Conservation (phyloP, 2,329 filamentous ascomycete genomes). For the Rhexocercosporidium sp. region DNA sequence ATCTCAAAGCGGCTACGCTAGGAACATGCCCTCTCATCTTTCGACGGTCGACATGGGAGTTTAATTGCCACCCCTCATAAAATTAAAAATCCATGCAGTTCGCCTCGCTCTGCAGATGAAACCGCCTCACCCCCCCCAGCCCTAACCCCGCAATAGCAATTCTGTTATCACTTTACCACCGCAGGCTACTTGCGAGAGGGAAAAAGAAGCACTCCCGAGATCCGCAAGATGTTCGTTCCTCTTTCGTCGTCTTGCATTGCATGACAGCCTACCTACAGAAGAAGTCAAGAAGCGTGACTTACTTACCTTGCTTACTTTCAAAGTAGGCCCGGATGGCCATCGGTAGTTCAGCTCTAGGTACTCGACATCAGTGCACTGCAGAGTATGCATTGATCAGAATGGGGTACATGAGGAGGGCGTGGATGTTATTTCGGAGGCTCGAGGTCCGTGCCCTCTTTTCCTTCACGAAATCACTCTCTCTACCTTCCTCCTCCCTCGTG, state of each 20-base stretch:
- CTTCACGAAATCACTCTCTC: too few species aligned
- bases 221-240: background rate
- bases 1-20: background rate
- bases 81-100: slow-evolving; percentile 1
- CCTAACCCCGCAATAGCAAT: background rate
- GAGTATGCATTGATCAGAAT: background rate
- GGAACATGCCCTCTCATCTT: too few species aligned
- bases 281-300: background rate
- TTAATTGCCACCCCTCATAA: slow-evolving; percentile 1
- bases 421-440: slow-evolving; percentile 1
- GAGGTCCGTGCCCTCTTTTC: background rate
- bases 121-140: background rate
- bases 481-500: too few species aligned
- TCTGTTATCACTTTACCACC: background rate
- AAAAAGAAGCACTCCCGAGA: background rate
- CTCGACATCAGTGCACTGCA: too few species aligned
- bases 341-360: too few species aligned
- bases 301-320: background rate
- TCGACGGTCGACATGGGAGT: slow-evolving; percentile 9
- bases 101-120: background rate
- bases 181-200: background rate
- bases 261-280: background rate
- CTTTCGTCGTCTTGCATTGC: background rate
- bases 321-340: too few species aligned
- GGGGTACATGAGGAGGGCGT: background rate